Evolutionary conservation across 2,329 filamentous ascomycete species (phyloP).

Genomic region (Talaromyces sp.): DNA sequence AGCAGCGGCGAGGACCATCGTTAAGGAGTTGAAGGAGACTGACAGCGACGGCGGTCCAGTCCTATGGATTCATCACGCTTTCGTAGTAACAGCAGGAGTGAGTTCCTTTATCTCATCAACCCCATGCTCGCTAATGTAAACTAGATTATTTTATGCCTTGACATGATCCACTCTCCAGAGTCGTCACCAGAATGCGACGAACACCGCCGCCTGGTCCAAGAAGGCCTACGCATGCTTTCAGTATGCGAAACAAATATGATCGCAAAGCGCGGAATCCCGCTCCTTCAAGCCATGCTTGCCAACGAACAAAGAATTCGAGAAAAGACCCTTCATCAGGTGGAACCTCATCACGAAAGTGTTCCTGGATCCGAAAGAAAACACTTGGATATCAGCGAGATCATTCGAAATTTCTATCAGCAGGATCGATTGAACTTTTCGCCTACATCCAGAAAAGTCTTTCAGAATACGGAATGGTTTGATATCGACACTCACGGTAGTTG

Average conservation of each 20-base stretch:
- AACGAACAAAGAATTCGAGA: constrained; percentile 13
- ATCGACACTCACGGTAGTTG: background rate
- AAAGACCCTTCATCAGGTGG: background rate
- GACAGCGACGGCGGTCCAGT: constrained; percentile 2
- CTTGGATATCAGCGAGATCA: constrained; percentile 10
- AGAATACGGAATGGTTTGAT: background rate
- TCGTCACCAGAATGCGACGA: constrained; percentile 6
- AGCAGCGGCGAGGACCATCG: constrained; percentile 37
- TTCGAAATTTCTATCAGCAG: constrained; percentile 11
- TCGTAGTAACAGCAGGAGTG: constrained; percentile 14
- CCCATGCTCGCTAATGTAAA: background rate
- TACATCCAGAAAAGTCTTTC: background rate
- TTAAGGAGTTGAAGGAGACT: constrained; percentile 4
- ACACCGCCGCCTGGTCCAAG: constrained; percentile 11
- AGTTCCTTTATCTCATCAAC: background rate
- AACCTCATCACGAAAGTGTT: background rate
- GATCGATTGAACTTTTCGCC: background rate
- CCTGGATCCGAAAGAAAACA: background rate
- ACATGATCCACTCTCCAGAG: constrained; percentile 7
- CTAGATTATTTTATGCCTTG: constrained; percentile 17
- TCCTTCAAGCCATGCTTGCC: constrained; percentile 9
- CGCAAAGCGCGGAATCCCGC: constrained; percentile 9
- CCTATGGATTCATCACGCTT: constrained; percentile 16
- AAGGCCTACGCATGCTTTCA: constrained; percentile 1
- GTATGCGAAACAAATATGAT: constrained; percentile 15